Conservation (phyloP, 129 eudicot species). For the Flaveria sonorensis region DNA sequence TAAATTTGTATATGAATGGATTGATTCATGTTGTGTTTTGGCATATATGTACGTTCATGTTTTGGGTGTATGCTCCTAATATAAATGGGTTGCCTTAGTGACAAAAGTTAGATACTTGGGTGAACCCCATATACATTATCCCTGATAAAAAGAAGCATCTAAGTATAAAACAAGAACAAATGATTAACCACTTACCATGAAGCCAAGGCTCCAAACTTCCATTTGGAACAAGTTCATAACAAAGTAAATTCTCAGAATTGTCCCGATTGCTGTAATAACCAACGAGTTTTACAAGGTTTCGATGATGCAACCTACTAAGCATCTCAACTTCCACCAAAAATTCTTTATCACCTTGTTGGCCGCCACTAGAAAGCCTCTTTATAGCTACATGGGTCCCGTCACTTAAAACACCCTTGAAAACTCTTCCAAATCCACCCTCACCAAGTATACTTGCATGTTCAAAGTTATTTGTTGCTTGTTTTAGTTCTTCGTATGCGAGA, state of each 20-base stretch:
- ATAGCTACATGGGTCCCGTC: slow-evolving; percentile 96
- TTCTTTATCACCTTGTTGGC: slow-evolving; percentile 95
- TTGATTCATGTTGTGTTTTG: background rate
- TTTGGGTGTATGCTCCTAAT: background rate
- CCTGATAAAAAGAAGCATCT: slow-evolving; percentile 6
- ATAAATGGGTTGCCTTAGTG: background rate
- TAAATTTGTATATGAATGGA: background rate
- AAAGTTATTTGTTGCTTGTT: slow-evolving; percentile 92
- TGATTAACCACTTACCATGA: slow-evolving; percentile 56
- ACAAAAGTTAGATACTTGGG: background rate
- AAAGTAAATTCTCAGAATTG: slow-evolving; percentile 80
- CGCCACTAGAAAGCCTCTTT: slow-evolving; percentile 87
- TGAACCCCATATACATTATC: background rate
- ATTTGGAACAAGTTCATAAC: slow-evolving; percentile 95
- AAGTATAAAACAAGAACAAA: background rate
- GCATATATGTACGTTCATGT: background rate
- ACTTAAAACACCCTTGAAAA: slow-evolving; percentile 75
- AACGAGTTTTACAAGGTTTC: slow-evolving; percentile 96
- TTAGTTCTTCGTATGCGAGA: slow-evolving; percentile 86
- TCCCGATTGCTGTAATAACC: slow-evolving; percentile 88
- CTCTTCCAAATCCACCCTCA: slow-evolving; percentile 97
- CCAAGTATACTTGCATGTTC: slow-evolving; percentile 80
- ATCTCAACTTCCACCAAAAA: slow-evolving; percentile 96
- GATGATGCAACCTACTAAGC: slow-evolving; percentile 99
- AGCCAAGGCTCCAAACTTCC: slow-evolving; percentile 98